Evolutionary conservation across 495 filamentous ascomycete genomes (phyloP), one percentile per base, ranked within the genome.

Genomic region (Parmelia sp.): DNA sequence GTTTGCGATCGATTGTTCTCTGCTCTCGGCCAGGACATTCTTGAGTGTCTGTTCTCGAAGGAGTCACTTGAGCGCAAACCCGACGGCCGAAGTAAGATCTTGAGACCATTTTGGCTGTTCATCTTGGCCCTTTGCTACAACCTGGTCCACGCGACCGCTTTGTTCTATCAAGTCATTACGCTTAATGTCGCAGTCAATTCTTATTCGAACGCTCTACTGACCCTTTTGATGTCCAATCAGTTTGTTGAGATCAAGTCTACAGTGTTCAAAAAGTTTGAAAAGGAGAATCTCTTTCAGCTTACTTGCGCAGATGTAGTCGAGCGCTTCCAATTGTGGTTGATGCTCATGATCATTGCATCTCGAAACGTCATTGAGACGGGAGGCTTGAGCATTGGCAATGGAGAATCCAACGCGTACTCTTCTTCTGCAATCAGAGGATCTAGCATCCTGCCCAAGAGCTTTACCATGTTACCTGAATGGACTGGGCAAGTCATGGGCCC

Each of bases 121-220:
- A 65, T 94, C 14, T 81, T 96, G 37, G 89, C 93, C 0, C 80
- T 97, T 35, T 82, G 85, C 2, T 99, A 99, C 77, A 95, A 90
- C 66, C 86, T 94, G 37, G 72, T 89, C 7, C 94, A 98, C 76
- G 85, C 93, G 0, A 88, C 90, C 0, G 86, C 89, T 3, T 78
- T 98, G 0, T 97, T 97, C 75, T 97, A 95, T 75, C 93, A 97
- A 71, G 95, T 97, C 45, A 94, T 97, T 72, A 94, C 94, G 0
- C 82, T 98, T 61, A 97, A 98, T 70, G 95, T 98, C 12, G 94
- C 94, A 10, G 93, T 99, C 66, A 99, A 99, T 74, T 96, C 93
- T 0, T 99, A 97, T 74, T 96, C 92, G 14, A 99, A 99, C 68
- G 92, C 94, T 0, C 79, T 99, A 9, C 79, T 97, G 47, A 96